phyloP scores from a whole-genome alignment of 805 yeast genomes.

The Cyberlindnera euphorbiae region DNA sequence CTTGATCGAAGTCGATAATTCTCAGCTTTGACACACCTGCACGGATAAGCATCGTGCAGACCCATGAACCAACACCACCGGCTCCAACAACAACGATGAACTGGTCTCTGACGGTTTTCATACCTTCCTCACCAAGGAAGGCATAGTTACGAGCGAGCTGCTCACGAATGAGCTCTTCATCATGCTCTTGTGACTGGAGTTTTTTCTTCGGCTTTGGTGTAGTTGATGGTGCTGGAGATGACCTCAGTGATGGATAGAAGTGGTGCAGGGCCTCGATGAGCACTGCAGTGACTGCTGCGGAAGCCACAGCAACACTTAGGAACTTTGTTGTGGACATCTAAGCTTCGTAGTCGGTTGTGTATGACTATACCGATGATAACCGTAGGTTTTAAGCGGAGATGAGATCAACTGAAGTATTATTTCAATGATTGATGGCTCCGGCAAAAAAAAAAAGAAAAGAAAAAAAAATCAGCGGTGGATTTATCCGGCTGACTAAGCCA shows the following conservation, averaged over 20 bases:
- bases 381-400: too few species aligned
- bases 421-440: too few species aligned
- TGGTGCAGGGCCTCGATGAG: constrained; percentile 27
- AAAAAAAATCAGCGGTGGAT: too few species aligned
- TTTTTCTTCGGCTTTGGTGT: constrained; percentile 4
- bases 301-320: constrained; percentile 27
- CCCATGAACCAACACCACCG: constrained; percentile 99
- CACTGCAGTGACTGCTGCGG: constrained; percentile 29
- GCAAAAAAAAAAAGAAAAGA: too few species aligned
- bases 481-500: too few species aligned
- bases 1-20: constrained; percentile 94
- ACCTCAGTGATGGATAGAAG: constrained; percentile 5
- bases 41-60: constrained; percentile 82
- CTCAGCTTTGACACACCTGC: constrained; percentile 81
- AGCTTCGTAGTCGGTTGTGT: too few species aligned
- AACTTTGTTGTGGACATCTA: constrained; percentile 21
- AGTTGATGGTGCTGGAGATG: too few species aligned
- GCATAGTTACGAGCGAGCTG: constrained; percentile 94
- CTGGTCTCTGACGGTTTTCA: constrained; percentile 64
- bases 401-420: too few species aligned
- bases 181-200: constrained; percentile 27
- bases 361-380: too few species aligned
- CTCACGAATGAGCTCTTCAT: constrained; percentile 77
- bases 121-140: constrained; percentile 83
- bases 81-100: constrained; percentile 83